A percentile compares a stretch with the other conserved stretches of the same genome.
These are phyloP conservation scores for Litsea cubeba DNA, from an alignment of 164 flowering plant species.

Conservation along the genomic window DNA sequence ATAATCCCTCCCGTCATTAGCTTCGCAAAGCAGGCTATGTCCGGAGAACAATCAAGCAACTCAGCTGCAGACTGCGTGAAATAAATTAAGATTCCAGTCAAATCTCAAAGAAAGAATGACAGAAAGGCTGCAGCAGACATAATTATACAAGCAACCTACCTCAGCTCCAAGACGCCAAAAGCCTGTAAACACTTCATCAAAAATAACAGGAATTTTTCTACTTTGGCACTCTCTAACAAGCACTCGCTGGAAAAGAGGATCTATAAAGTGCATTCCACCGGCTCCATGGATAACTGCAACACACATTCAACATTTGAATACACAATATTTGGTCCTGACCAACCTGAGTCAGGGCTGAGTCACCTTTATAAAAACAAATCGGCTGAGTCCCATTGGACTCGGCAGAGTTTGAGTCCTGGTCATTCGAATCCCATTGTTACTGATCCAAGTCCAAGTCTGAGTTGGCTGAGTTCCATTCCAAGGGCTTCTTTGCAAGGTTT, in stretches of 20 bases:
- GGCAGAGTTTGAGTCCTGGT: too few species aligned
- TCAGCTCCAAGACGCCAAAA: slow-evolving; percentile 96
- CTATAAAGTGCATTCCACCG: slow-evolving; percentile 97
- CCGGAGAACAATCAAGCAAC: slow-evolving; percentile 71
- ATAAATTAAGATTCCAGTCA: slow-evolving; percentile 3
- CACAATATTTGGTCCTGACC: neutral
- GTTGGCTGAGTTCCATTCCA: too few species aligned
- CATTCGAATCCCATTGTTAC: too few species aligned
- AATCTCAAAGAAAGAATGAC: slow-evolving; percentile 4
- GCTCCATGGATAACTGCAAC: slow-evolving; percentile 75
- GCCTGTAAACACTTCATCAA: slow-evolving; percentile 96
- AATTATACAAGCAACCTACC: slow-evolving; percentile 35
- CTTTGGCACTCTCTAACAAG: slow-evolving; percentile 74
- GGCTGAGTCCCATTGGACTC: too few species aligned
- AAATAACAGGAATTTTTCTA: slow-evolving; percentile 72
- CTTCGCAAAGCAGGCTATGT: slow-evolving; percentile 88
- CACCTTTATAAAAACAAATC: neutral
- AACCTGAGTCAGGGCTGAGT: neutral
- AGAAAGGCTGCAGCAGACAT: slow-evolving; percentile 2
- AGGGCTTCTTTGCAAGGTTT: too few species aligned
- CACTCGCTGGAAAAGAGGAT: slow-evolving; percentile 87
- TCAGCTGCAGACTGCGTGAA: slow-evolving; percentile 70
- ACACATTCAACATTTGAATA: neutral
- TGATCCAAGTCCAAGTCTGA: too few species aligned
- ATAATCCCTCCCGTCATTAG: slow-evolving; percentile 89